phyloP scores from a whole-genome alignment of 176 grass and related monocot genomes.

The Oryza officinalis region DNA sequence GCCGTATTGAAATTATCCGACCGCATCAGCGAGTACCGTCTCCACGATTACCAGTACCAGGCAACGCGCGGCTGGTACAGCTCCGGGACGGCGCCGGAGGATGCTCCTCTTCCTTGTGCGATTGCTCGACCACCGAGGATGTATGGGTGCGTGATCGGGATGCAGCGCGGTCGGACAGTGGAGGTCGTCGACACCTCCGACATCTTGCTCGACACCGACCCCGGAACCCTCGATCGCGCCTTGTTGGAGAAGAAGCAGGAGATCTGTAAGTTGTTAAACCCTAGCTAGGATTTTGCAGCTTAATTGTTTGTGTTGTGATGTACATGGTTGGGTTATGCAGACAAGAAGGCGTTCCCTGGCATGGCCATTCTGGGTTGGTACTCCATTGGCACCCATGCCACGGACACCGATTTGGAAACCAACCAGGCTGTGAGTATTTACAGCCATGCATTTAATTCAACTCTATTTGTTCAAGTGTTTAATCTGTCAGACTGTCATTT shows the following conservation, averaged over 20 bases:
- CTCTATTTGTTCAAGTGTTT: neutral
- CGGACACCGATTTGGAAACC: constrained; percentile 80
- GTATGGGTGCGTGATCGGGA: constrained; percentile 89
- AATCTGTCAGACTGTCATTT: constrained; percentile 10
- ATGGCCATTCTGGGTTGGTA: constrained; percentile 93
- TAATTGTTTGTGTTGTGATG: constrained; percentile 23
- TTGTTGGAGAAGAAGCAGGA: constrained; percentile 99
- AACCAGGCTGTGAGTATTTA: constrained; percentile 77
- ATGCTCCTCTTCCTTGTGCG: no score
- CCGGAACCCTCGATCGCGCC: constrained; percentile 73
- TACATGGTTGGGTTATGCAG: constrained; percentile 44
- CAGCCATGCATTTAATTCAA: neutral
- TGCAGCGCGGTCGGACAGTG: constrained; percentile 83
- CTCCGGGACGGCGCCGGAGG: constrained; percentile 13
- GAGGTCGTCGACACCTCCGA: constrained; percentile 99
- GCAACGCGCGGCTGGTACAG: constrained; percentile 23
- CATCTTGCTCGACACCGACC: constrained; percentile 73
- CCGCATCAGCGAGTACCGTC: constrained; percentile 75
- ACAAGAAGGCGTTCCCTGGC: constrained; percentile 96
- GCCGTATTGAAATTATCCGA: constrained; percentile 95
- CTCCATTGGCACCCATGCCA: constrained; percentile 81
- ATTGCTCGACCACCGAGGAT: constrained; percentile 46
- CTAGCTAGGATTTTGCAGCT: constrained; percentile 25
- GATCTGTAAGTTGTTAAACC: constrained; percentile 59
- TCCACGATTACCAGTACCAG: constrained; percentile 29